Evolutionary conservation across 2,329 filamentous ascomycete genomes (phyloP), one percentile per base, ranked within the genome.

Genomic region (Apiospora malaysiana): DNA sequence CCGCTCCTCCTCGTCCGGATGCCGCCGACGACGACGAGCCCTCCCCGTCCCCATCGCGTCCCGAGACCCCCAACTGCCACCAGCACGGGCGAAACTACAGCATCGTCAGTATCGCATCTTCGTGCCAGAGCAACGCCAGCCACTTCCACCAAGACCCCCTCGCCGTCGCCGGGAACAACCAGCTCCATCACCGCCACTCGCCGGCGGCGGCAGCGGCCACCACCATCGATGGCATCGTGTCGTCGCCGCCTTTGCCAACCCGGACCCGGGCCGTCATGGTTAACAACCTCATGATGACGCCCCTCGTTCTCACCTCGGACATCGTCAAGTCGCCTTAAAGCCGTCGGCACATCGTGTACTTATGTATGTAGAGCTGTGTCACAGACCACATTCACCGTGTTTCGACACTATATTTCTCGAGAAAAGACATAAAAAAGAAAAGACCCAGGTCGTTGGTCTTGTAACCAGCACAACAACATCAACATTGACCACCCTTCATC

Each of bases 301-400:
- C 51, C 10, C 51, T 59, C 25, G 51, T 59, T 10, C 51, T 59
- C 16, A 37, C 51, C 27, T 59, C 51, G 51, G 51, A 59, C 27
- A 59, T 59, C 21, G 51, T 59, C 51, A 59, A 59, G 51, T 59
- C 51, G 51, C 51, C 51, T 27, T 59, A 59, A 32, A 37, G 25
- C 8, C 32, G 32, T 32, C 32, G 6, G 10, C 21, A 21, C 8
- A 37, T 10, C 1, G 2, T 27, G 7, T 32, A 18, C 5, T 16
- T 10, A 4, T 37, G 51, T 32, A 32, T 32, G 32, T 32, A 6
- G 32, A 59, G 3, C 4, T n/a, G 5, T 4, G 16, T 37, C 27
- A 59, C 51, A 59, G 12, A 56, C 25, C 14, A 56, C 14, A n/a
- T n/a, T 9, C 46, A 27, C 40, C 40, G 8, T 18, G 51, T 59